Evolutionary conservation across 352 stramenopile species (phyloP), one percentile per base, ranked within the genome.

Genomic region (Pythium vanterpoolii): DNA sequence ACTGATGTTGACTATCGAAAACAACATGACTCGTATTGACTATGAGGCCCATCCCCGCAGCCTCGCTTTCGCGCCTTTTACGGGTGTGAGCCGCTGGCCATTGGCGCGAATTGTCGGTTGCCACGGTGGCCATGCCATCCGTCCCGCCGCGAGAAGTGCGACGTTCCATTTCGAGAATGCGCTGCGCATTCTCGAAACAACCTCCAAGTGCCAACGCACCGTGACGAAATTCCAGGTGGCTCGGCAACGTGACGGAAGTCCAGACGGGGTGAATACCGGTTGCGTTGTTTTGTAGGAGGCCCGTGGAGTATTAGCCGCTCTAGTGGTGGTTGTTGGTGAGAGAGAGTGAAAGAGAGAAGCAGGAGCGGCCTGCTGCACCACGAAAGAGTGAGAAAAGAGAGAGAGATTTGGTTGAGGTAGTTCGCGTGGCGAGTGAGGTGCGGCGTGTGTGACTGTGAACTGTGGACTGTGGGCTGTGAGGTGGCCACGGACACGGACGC

Each of bases 171-270:
- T 59, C 52, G 52, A 59, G 52, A 59, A 59, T 59, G 52, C 52
- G 52, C 52, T 14, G 59, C 39, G 38, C 59, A 66, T 66, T 66
- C 52, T 60, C 59, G 50, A 66, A 66, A 56, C 52, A 28, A 43
- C 38, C 27, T 40, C 52, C 0, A 5, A 8, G n/a, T 6, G 59
- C 51, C 59, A 66, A 7, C 26, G 28, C 50, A 56, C 38, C 43
- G 50, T 66, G 59, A 66, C 59, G 18, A n/a, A 34, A 33, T 30
- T 11, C 19, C 14, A 8, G 7, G 11, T 18, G 7, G 36, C 16
- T 55, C 21, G 42, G 19, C 18, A 9, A 10, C 31, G 8, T 36
- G 18, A 36, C 16, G 4, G 33, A 27, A 1, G 19, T 42, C 28
- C 36, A 43, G 43, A 44, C 28, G 43, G 53, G 43, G 42, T 53